Base-by-base conservation (phyloP, 2,329 filamentous ascomycete genomes). In the Lasiodiplodia theobromae region DNA sequence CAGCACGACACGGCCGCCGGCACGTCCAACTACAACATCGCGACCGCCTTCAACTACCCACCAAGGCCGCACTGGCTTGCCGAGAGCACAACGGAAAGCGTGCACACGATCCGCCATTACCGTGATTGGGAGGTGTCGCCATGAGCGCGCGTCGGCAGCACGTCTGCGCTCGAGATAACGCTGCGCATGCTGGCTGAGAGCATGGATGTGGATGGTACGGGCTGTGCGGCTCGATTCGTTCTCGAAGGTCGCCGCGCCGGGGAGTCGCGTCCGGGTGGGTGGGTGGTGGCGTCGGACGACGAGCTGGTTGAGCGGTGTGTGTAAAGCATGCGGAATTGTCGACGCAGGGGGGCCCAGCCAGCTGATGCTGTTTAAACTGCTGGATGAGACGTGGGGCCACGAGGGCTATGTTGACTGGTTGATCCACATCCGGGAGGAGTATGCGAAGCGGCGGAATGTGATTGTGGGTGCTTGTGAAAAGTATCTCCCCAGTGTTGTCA, bases 351-450 rank as follows among this genome's bases (percentile, higher is more conserved):
- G 6, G 8, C 94, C 96, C 0, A 90, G 92, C 0, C 94, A 98
- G 82, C 84, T 96, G 23, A 84, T 95, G 10, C 82, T 98, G 66
- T 94, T 92, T 83, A 96, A 97, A 82, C 84, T 99, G 25, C 85
- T 99, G 2, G 96, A 98, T 72, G 93, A 97, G 80, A 89, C 90
- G 60, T 99, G 96, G 96, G 96, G 95, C 28, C 96, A 99, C 76
- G 86, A 88, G 54, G 94, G 94, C 1, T 99, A 96, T 77, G 81
- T 99, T 25, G 86, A 91, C 75, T 99, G 96, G 96, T 82, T 99
- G 71, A 92, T 96, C 77, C 87, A 93, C 77, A 82, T 98, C 74
- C 88, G 94, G 56, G 79, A 88, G 74, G 88, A 94, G 79, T 99
- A 98, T 77, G 95, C 94, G 1, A 83, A 84, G 72, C 88, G 95